Base-by-base conservation (phyloP, 768 basidiomycete species). In the Pleurotus sapidus region DNA sequence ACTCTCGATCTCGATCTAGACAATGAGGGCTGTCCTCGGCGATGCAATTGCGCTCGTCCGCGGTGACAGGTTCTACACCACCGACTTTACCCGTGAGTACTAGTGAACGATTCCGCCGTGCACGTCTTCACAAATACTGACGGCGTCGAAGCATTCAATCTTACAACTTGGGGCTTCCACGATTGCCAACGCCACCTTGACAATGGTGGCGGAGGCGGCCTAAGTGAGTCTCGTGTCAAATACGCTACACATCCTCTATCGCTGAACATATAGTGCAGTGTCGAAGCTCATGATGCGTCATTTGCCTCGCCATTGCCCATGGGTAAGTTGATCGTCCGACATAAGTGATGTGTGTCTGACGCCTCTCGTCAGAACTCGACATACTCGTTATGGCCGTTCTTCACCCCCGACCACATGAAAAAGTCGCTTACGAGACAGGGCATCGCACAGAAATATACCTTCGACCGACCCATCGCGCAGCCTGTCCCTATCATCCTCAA, bases 311-410 rank as follows among this genome's bases (percentile, higher is more conserved):
- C 72, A 76, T 57, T 77, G 72, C 63, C 71, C 74, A 12, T 72
- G 59, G 58, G 74, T 73, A 59, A 11, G 68, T 47, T 23, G 8
- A 14, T 20, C 39, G 8, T 40, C 15, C 51, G 15, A 7, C 14
- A 50, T 30, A 17, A 6, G 1, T 2, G 42, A 43, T n/a, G 18
- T 2, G 6, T 20, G 9, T 20, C 5, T 43, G 1, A 20, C 15
- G 9, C 15, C n/a, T 43, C 14, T 43, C n/a, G 1, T 14, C 7
- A 69, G 11, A 70, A 70, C 42, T 79, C 76, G 20, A 64, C 72
- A 17, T 83, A 84, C 62, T 81, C 72, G 1, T 74, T 77, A 61
- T 87, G 86, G 74, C 84, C 86, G 27, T 80, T 88, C 74, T 70
- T 84, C 70, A 78, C 79, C 0, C 86, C 85, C 5, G 46, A 58